Conservation (phyloP, 2,329 filamentous ascomycete genomes). For the Fusarium duplospermum region DNA sequence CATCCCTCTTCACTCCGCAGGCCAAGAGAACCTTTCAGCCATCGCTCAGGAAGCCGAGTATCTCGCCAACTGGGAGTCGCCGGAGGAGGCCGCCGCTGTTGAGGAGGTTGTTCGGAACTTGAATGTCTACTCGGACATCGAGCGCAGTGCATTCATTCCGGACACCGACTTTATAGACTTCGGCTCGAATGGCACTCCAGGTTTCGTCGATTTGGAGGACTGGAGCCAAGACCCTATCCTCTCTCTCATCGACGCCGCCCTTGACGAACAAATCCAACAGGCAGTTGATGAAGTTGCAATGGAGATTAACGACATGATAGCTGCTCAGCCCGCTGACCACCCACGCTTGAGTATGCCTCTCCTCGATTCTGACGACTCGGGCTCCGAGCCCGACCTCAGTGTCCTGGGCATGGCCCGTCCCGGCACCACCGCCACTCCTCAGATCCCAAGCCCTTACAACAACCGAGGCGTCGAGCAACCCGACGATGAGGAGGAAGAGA, state of each 20-base stretch:
- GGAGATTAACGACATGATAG: conserved; percentile 38
- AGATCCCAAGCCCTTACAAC: conserved; percentile 45
- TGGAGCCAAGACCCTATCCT: neutral
- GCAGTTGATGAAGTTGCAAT: neutral
- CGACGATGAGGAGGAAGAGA: conserved; percentile 34
- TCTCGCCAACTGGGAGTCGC: neutral
- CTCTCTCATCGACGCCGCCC: neutral
- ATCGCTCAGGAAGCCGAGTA: conserved; percentile 27
- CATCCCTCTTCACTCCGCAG: conserved; percentile 40
- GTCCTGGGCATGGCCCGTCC: conserved; percentile 50
- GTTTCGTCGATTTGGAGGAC: neutral
- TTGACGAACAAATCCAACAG: neutral
- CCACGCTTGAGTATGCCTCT: conserved; percentile 52
- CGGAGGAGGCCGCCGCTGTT: neutral
- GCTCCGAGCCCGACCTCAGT: conserved; percentile 53
- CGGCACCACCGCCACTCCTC: conserved; percentile 40
- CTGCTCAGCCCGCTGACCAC: conserved; percentile 44
- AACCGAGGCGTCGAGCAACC: conserved; percentile 31
- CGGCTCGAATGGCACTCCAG: neutral
- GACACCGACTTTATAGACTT: neutral
- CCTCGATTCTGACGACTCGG: conserved; percentile 50
- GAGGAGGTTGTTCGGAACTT: neutral
- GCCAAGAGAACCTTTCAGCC: conserved; percentile 45
- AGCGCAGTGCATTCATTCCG: neutral
- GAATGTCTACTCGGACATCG: neutral